These are phyloP conservation scores for Tremellales sp. DNA, from an alignment of 1,284 basidiomycete species.

Conservation along the genomic window DNA sequence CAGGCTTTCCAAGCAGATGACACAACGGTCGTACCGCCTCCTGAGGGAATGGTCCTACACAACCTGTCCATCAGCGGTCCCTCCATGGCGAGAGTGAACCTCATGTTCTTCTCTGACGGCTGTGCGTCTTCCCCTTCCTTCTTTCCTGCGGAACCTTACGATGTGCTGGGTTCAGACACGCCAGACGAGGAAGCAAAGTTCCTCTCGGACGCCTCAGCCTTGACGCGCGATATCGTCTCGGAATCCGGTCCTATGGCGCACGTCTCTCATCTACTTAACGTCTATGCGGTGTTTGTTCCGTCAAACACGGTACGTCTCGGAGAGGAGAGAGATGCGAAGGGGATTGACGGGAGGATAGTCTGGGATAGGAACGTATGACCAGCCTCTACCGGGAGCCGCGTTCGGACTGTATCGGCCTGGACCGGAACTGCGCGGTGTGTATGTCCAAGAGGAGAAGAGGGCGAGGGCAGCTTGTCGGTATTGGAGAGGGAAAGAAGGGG, in stretches of 20 bases:
- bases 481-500: constrained; percentile 16
- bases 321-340: no score
- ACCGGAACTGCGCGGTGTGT: constrained; percentile 72
- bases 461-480: constrained; percentile 65
- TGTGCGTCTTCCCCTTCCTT: constrained; percentile 55
- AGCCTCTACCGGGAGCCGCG: constrained; percentile 64
- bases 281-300: constrained; percentile 75
- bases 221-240: constrained; percentile 64
- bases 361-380: constrained; percentile 67
- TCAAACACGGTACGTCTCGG: constrained; percentile 60
- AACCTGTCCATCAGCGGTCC: constrained; percentile 62
- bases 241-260: constrained; percentile 70
- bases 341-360: no score
- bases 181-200: constrained; percentile 62
- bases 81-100: constrained; percentile 63
- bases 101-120: constrained; percentile 78
- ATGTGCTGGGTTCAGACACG: constrained; percentile 54
- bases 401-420: constrained; percentile 77
- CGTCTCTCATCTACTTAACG: constrained; percentile 70
- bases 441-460: constrained; percentile 62
- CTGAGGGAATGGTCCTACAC: constrained; percentile 53
- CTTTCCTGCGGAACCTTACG: background rate
- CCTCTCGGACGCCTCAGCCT: constrained; percentile 60
- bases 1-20: constrained; percentile 26
- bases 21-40: constrained; percentile 25